Percentiles rank a stretch among this genome's conserved stretches.
These are phyloP conservation scores for Paradendryphiella salina DNA, from an alignment of 2,329 filamentous ascomycete species.

Conservation along the genomic window DNA sequence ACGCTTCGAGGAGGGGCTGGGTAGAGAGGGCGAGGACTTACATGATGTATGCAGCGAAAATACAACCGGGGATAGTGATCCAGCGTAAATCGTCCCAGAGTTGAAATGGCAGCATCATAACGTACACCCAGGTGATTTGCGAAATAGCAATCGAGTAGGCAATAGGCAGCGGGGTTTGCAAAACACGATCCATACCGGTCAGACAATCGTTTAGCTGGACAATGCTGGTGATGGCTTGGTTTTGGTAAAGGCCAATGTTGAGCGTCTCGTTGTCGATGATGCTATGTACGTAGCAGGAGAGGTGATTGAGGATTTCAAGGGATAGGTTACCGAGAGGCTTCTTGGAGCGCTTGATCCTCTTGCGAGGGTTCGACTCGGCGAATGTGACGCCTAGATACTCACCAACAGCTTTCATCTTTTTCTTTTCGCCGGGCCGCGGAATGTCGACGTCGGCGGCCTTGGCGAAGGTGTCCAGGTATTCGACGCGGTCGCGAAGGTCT, in stretches of 20 bases:
- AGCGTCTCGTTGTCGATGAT: slow-evolving; percentile 61
- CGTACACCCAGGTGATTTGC: slow-evolving; percentile 85
- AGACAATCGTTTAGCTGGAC: slow-evolving; percentile 71
- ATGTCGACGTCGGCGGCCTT: slow-evolving; percentile 57
- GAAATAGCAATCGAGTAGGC: slow-evolving; percentile 84
- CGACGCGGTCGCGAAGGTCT: slow-evolving; percentile 70
- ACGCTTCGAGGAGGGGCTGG: too few species aligned
- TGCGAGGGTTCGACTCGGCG: slow-evolving; percentile 76
- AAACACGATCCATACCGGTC: slow-evolving; percentile 73
- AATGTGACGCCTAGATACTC: slow-evolving; percentile 77
- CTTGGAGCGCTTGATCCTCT: slow-evolving; percentile 71
- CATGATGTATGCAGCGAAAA: slow-evolving; percentile 78
- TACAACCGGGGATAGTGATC: slow-evolving; percentile 77
- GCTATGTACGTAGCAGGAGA: slow-evolving; percentile 68
- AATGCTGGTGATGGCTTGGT: slow-evolving; percentile 61
- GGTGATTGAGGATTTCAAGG: slow-evolving; percentile 75
- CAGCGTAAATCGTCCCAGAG: slow-evolving; percentile 66
- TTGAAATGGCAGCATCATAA: slow-evolving; percentile 80
- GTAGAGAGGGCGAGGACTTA: too few species aligned
- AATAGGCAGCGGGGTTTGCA: slow-evolving; percentile 79
- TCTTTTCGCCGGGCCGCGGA: slow-evolving; percentile 34
- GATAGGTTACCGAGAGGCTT: slow-evolving; percentile 81
- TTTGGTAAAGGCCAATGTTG: slow-evolving; percentile 62
- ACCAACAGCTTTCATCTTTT: slow-evolving; percentile 63
- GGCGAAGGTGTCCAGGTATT: slow-evolving; percentile 76